Conservation (phyloP, 2,329 filamentous ascomycete species). For the Didymellaceae sp. region DNA sequence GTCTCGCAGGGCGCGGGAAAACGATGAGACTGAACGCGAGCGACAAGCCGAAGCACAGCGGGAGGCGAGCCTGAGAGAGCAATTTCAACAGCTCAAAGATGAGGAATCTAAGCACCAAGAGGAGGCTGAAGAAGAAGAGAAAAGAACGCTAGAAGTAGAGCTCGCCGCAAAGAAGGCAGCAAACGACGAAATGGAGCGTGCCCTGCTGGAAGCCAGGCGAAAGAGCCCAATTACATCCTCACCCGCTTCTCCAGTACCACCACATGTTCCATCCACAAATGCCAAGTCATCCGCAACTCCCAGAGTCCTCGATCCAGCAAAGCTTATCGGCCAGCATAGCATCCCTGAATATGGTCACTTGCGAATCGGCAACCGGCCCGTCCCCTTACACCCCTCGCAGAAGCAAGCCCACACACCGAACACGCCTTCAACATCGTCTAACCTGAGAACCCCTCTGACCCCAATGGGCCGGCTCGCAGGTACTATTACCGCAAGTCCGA, state of each 20-base stretch:
- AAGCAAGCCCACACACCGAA: constrained; percentile 15
- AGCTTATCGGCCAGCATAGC: constrained; percentile 7
- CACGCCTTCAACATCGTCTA: constrained; percentile 6
- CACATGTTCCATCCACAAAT: too few relatives aligned
- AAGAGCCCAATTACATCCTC: neutral
- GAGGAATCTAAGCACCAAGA: neutral
- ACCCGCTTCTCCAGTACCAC: neutral
- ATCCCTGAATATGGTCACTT: constrained; percentile 29
- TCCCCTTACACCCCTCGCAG: constrained; percentile 34
- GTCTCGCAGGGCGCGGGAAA: constrained; percentile 1
- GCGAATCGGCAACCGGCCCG: constrained; percentile 28
- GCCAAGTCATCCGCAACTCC: neutral
- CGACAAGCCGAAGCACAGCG: constrained; percentile 6
- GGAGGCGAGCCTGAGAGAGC: neutral
- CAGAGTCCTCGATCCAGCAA: constrained; percentile 2
- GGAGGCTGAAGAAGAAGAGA: neutral
- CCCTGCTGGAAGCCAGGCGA: neutral
- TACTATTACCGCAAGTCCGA: constrained; percentile 1
- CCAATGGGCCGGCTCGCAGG: constrained; percentile 27
- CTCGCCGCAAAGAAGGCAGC: neutral
- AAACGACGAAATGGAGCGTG: neutral
- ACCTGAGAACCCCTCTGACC: constrained; percentile 14
- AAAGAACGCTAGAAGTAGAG: neutral
- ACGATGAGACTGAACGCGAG: constrained; percentile 4
- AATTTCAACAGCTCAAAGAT: neutral